Conservation (phyloP, 2,329 filamentous ascomycete species). For the Diplodia seriata region DNA sequence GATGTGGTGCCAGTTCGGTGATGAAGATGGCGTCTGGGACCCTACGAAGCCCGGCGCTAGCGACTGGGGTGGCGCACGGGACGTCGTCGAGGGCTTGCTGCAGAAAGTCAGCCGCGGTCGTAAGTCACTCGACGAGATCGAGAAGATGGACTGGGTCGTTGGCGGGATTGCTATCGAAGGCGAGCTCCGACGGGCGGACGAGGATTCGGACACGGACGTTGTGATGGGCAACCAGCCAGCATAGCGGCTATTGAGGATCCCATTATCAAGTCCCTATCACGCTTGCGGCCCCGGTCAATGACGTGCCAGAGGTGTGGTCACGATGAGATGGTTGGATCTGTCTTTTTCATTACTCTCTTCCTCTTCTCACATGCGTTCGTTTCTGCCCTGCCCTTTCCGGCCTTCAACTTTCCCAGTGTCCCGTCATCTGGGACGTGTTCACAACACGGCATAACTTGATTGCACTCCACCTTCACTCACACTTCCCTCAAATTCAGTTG, state of each 20-base stretch:
- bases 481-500: neutral
- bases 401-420: neutral
- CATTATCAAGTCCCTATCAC: conserved; percentile 4
- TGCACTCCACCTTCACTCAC: conserved; percentile 2
- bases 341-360: conserved; percentile 19
- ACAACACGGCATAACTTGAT: neutral
- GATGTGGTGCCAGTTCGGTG: conserved; percentile 88
- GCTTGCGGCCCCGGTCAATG: neutral
- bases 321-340: conserved; percentile 18
- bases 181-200: conserved; percentile 60
- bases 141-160: conserved; percentile 75
- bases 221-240: conserved; percentile 15
- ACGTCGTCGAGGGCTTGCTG: conserved; percentile 82
- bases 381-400: neutral
- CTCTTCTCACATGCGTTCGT: conserved; percentile 19
- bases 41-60: conserved; percentile 67
- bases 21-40: conserved; percentile 87
- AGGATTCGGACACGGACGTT: conserved; percentile 49
- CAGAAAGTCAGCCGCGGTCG: conserved; percentile 79
- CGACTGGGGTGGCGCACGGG: conserved; percentile 75
- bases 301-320: neutral
- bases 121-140: conserved; percentile 77
- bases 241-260: conserved; percentile 32
- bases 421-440: neutral
- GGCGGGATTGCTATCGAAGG: conserved; percentile 73